Evolutionary conservation across 106 monocot species (phyloP).

Genomic region (Apostasia ramifera): DNA sequence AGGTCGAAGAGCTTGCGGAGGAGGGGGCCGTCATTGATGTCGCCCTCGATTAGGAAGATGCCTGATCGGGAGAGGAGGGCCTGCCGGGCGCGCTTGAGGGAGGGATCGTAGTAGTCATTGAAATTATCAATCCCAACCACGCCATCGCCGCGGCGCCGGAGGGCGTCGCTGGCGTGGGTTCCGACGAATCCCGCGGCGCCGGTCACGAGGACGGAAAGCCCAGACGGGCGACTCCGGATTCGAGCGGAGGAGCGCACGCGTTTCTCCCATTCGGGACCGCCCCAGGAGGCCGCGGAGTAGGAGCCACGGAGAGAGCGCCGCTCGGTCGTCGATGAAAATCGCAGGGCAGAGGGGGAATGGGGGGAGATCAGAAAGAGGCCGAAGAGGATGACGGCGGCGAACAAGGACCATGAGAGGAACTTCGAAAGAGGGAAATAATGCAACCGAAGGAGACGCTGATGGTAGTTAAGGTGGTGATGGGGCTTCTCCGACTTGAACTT

Average conservation of each 20-base stretch:
- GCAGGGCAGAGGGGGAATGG: background rate
- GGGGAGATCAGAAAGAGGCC: constrained; percentile 13
- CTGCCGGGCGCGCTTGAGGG: constrained; percentile 20
- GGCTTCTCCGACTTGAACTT: constrained; percentile 24
- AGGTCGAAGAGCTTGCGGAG: constrained; percentile 16
- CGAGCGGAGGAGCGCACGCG: constrained; percentile 15
- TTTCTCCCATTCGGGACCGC: constrained; percentile 22
- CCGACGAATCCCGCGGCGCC: constrained; percentile 26
- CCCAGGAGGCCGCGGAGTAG: background rate
- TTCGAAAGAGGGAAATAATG: constrained; percentile 2
- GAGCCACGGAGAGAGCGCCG: constrained; percentile 10
- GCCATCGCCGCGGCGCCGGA: constrained; percentile 22
- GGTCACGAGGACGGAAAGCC: constrained; percentile 17
- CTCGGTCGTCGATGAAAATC: background rate
- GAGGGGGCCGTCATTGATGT: constrained; percentile 14
- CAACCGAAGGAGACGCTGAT: constrained; percentile 2
- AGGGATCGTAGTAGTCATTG: constrained; percentile 25
- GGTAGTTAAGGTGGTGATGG: constrained; percentile 3
- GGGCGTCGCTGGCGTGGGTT: constrained; percentile 13
- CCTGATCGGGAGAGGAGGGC: constrained; percentile 9
- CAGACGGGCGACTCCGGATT: constrained; percentile 1
- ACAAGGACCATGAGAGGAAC: constrained; percentile 2
- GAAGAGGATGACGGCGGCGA: constrained; percentile 14
- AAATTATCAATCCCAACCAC: constrained; percentile 19
- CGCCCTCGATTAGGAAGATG: constrained; percentile 18